Evolutionary conservation across 331 rosid species (phyloP).

Genomic region (Acacia concinna): DNA sequence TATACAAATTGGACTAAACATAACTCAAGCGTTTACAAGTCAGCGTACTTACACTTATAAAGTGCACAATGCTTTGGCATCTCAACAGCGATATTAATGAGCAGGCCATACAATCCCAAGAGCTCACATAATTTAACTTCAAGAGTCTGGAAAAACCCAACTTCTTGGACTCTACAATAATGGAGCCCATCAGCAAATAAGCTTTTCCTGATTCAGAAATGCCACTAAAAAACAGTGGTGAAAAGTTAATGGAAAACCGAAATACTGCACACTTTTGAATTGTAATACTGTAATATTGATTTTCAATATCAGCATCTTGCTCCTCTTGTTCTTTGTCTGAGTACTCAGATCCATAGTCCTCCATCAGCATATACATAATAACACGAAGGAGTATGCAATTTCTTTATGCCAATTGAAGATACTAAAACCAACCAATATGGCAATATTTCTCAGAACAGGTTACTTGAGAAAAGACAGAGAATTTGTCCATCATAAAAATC

Average conservation of each 20-base stretch:
- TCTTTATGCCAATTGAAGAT: conserved; percentile 3
- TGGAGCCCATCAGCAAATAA: background rate
- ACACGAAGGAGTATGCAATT: conserved; percentile 13
- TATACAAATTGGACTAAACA: background rate
- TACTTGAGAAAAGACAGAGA: background rate
- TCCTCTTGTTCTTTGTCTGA: conserved; percentile 97
- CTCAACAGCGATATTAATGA: too few species aligned
- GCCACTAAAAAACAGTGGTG: too few species aligned
- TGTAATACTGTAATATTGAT: conserved; percentile 61
- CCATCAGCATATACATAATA: conserved; percentile 83
- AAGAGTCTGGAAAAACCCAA: too few species aligned
- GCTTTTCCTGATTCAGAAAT: background rate
- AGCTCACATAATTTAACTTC: too few species aligned
- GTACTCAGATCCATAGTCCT: conserved; percentile 86
- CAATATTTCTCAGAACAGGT: background rate
- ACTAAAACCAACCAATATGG: background rate
- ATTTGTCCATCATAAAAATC: background rate
- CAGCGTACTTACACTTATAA: background rate
- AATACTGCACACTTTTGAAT: conserved; percentile 50
- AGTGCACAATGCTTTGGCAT: too few species aligned
- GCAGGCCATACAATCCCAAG: too few species aligned
- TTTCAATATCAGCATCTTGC: conserved; percentile 89
- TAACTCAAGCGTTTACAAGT: background rate
- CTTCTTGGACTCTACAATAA: too few species aligned
- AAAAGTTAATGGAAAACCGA: background rate